phyloP scores from a whole-genome alignment of 2,329 filamentous ascomycete genomes.

The Celoporthe dispersa region DNA sequence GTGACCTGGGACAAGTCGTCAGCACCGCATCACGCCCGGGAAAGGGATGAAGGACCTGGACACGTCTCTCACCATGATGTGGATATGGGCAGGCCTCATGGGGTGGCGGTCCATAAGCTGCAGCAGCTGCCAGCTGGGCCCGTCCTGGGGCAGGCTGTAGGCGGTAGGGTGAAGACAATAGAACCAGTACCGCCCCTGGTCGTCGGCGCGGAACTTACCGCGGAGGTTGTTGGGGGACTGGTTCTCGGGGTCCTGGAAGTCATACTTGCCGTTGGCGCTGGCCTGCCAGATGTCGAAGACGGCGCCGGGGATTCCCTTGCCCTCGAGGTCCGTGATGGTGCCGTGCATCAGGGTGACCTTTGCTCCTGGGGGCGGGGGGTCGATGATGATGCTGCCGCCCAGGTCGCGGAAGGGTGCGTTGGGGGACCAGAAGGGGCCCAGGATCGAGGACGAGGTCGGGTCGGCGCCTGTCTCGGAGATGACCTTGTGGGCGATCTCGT shows the following conservation, averaged over 20 bases:
- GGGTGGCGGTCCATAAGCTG: conserved; percentile 35
- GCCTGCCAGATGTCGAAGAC: conserved; percentile 67
- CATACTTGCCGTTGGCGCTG: conserved; percentile 61
- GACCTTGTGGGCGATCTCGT: conserved; percentile 67
- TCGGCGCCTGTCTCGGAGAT: conserved; percentile 44
- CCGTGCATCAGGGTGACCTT: conserved; percentile 62
- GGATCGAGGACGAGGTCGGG: conserved; percentile 66
- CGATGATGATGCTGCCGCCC: conserved; percentile 56
- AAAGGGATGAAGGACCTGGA: background rate
- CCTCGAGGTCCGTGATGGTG: conserved; percentile 31
- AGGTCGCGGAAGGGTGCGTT: conserved; percentile 62
- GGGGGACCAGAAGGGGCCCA: conserved; percentile 70
- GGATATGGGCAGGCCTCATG: conserved; percentile 34
- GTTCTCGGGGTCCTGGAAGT: conserved; percentile 64
- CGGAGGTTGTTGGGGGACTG: conserved; percentile 66
- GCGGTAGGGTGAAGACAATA: conserved; percentile 68
- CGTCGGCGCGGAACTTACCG: conserved; percentile 66
- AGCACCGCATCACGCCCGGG: conserved; percentile 20
- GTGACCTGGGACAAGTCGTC: conserved; percentile 38
- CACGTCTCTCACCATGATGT: conserved; percentile 31
- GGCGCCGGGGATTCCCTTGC: conserved; percentile 43
- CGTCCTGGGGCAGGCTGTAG: conserved; percentile 63
- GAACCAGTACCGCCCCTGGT: conserved; percentile 63
- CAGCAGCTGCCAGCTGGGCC: conserved; percentile 37
- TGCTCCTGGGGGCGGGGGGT: conserved; percentile 38